Evolutionary conservation across 2,329 filamentous ascomycete species (phyloP).

Genomic region (Lachnellula cervina): DNA sequence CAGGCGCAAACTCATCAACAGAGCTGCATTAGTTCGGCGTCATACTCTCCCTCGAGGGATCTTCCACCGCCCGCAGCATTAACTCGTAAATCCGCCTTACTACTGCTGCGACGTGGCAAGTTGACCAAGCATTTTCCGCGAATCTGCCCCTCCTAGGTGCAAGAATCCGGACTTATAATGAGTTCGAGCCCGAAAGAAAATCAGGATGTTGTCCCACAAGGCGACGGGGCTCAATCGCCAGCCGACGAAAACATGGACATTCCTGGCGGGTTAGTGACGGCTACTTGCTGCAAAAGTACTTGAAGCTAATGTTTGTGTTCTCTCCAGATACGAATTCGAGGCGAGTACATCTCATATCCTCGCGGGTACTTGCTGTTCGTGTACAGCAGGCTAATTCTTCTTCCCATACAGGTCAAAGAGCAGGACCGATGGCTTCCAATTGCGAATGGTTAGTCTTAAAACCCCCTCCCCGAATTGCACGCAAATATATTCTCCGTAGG

Average conservation of each 20-base stretch:
- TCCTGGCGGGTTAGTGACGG: not conserved
- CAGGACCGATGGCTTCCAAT: conserved; percentile 95
- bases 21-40: too few relatives aligned
- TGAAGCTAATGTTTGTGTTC: not conserved
- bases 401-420: not conserved
- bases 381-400: not conserved
- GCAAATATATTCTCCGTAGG: conserved; percentile 28
- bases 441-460: conserved; percentile 88
- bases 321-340: not conserved
- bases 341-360: not conserved
- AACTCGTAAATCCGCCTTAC: not conserved
- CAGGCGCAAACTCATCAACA: too few relatives aligned
- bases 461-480: conserved; percentile 47
- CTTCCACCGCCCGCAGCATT: too few relatives aligned
- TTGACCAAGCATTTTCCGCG: not conserved
- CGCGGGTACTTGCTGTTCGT: not conserved
- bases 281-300: not conserved
- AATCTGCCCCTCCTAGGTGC: not conserved
- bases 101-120: not conserved
- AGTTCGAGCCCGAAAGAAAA: not conserved
- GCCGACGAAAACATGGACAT: not conserved
- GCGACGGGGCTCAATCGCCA: not conserved
- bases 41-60: too few relatives aligned
- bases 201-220: not conserved
- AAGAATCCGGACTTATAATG: not conserved